Evolutionary conservation across 768 basidiomycete species (phyloP), one percentile per base, ranked within the genome.

Genomic region (Leccinum sublutescens): DNA sequence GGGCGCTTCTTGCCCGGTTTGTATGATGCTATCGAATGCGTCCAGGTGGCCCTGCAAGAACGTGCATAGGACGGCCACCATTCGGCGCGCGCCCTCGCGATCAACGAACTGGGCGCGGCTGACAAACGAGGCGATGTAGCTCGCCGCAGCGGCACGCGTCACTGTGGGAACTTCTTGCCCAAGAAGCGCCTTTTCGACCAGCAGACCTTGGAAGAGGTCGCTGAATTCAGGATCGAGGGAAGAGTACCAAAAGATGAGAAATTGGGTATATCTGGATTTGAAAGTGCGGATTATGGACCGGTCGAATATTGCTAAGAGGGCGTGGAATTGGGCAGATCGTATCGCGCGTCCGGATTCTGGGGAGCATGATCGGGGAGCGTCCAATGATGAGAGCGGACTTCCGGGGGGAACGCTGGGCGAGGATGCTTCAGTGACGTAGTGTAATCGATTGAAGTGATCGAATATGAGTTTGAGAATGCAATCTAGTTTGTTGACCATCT

Each of bases 231-330:
- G 79, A 64, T 94, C 88, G 54, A 96, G 87, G 0, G 96, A 98
- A 21, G 95, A 83, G 68, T 88, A 93, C 87, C 93, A 97, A 79
- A 99, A 99, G 50, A 98, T 68, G 60, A 99, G 83, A 76, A 99
- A 99, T 67, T 98, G 97, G 14, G 94, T 95, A 73, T 98, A 97
- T 40, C 95, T 91, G 0, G 95, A 97, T 68, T 95, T 95, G 78
- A 97, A 97, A 2, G 97, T 98, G 40, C 88, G 90, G 52, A 99
- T 83, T 70, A 99, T 94, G 38, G 88, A 88, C 43, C 93, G 86
- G 71, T 97, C 93, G 68, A 99, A 99, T 62, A 98, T 93, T 62
- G 89, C 86, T 53, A 99, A 85, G 19, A 99, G 87, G 29, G 89
- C 83, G 65, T 91, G 83, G 72, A 98, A 98, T 64, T 92, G 91